These are phyloP conservation scores for Cryptosporidium tyzzeri DNA, from an alignment of 169 alveolate species.

Conservation along the genomic window DNA sequence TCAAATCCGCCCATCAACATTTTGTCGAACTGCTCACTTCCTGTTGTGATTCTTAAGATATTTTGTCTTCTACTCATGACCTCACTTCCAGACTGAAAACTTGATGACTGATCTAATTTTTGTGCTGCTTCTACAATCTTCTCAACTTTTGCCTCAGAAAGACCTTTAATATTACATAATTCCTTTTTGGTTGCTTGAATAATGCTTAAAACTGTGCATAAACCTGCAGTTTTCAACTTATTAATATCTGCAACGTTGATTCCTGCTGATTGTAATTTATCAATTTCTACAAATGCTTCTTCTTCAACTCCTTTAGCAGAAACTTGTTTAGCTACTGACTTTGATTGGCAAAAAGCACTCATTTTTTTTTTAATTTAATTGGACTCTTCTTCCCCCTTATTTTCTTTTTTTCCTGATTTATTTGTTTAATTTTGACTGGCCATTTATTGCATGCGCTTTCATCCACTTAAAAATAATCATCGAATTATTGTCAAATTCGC, in stretches of 20 bases:
- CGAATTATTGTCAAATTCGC: constrained; percentile 10
- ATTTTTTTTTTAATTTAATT: constrained; percentile 7
- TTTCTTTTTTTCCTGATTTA: neutral
- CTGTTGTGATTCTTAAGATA: constrained; percentile 85
- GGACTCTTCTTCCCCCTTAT: neutral
- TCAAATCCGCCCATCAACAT: constrained; percentile 90
- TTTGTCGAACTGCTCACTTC: constrained; percentile 84
- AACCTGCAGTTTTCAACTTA: constrained; percentile 92
- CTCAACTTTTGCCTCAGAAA: constrained; percentile 88
- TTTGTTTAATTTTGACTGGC: neutral
- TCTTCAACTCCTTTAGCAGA: constrained; percentile 73
- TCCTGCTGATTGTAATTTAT: constrained; percentile 90
- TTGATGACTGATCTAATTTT: constrained; percentile 81
- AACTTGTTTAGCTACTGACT: constrained; percentile 72
- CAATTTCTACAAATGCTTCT: constrained; percentile 79
- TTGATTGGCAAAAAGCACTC: constrained; percentile 74
- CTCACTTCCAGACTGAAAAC: constrained; percentile 85
- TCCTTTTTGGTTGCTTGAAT: constrained; percentile 88
- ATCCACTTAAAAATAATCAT: constrained; percentile 2
- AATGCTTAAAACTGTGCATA: constrained; percentile 89
- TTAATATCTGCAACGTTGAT: constrained; percentile 91
- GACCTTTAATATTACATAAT: constrained; percentile 86
- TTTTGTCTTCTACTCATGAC: constrained; percentile 82
- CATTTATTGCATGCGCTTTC: neutral
- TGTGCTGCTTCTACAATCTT: constrained; percentile 86